Evolutionary conservation across 2,329 filamentous ascomycete genomes (phyloP).

Genomic region (Stagonosporopsis tanaceti): DNA sequence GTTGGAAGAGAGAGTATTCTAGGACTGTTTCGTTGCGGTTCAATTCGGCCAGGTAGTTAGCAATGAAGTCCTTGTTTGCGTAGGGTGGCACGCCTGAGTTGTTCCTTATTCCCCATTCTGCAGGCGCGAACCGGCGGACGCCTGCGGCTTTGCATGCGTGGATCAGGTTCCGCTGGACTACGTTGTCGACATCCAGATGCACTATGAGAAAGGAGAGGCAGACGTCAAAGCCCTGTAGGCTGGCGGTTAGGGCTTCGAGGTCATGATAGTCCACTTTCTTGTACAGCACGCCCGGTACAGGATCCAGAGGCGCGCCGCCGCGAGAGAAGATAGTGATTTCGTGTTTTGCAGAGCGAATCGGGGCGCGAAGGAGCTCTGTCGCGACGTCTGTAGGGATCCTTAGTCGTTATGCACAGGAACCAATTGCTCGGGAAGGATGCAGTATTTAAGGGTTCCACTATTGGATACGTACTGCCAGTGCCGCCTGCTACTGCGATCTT

Average conservation of each 20-base stretch:
- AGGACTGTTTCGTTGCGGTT: conserved; percentile 59
- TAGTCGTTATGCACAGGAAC: neutral
- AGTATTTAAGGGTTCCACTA: neutral
- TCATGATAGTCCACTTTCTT: conserved; percentile 57
- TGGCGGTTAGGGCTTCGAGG: conserved; percentile 46
- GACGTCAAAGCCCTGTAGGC: conserved; percentile 59
- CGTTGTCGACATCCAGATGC: conserved; percentile 34
- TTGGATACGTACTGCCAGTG: conserved; percentile 42
- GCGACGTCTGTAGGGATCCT: conserved; percentile 56
- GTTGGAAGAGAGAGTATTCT: conserved; percentile 66
- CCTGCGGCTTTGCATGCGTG: conserved; percentile 41
- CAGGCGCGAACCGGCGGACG: conserved; percentile 41
- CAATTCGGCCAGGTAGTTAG: conserved; percentile 60
- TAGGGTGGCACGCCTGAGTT: conserved; percentile 57
- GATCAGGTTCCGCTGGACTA: conserved; percentile 43
- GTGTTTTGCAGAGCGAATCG: conserved; percentile 60
- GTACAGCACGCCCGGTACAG: conserved; percentile 49
- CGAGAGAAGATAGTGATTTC: conserved; percentile 62
- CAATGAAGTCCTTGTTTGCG: conserved; percentile 59
- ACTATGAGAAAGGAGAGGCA: conserved; percentile 54
- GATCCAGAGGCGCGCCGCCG: conserved; percentile 45
- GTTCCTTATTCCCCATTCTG: conserved; percentile 43
- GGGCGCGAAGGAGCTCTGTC: conserved; percentile 60
- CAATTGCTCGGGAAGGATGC: neutral
- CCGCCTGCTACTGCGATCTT: conserved; percentile 48